Evolutionary conservation across 2,329 filamentous ascomycete species (phyloP).

Genomic region (Pestalotiopsis sp.): DNA sequence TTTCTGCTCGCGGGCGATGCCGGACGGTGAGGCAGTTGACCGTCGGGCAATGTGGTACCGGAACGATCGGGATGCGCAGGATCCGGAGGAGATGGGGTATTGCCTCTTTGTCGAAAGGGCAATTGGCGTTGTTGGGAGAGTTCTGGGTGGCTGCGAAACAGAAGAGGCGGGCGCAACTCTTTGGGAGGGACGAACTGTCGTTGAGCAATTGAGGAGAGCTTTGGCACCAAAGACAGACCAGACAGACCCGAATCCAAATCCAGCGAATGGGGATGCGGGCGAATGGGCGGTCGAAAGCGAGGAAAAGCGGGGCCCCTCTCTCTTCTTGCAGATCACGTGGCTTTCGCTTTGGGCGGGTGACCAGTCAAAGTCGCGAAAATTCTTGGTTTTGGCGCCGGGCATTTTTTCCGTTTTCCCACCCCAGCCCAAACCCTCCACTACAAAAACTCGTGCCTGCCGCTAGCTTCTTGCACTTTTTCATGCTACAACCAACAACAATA

Average conservation of each 20-base stretch:
- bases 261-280: background rate
- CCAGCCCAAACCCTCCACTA: background rate
- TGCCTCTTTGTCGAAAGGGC: too few species aligned
- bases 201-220: constrained; percentile 14
- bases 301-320: background rate
- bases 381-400: constrained; percentile 2
- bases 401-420: constrained; percentile 1
- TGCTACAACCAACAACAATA: background rate
- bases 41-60: background rate
- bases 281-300: constrained; percentile 3
- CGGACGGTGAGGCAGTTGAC: background rate
- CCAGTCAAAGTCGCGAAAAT: background rate
- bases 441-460: background rate
- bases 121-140: too few species aligned
- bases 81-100: background rate
- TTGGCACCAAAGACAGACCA: background rate
- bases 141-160: background rate
- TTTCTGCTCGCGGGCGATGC: background rate
- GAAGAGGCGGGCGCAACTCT: background rate
- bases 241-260: background rate
- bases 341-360: background rate
- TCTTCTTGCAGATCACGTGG: constrained; percentile 6
- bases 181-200: background rate
- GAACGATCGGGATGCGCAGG: background rate
- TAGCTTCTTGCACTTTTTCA: background rate